Evolutionary conservation across 108 stramenopile species (phyloP).

Genomic region (Chaetoceros muelleri): DNA sequence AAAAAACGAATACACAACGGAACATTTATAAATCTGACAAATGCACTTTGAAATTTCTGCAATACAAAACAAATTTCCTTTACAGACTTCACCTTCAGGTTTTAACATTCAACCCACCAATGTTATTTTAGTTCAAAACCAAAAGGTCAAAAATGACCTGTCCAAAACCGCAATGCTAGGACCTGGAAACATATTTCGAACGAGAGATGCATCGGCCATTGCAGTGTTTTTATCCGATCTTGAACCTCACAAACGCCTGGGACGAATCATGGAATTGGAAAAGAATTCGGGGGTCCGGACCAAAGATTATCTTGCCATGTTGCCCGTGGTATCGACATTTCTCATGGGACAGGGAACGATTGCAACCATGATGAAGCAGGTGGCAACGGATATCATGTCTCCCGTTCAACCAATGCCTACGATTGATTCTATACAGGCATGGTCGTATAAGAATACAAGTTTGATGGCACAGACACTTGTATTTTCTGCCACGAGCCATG

Average conservation of each 20-base stretch:
- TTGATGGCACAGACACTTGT: slow-evolving; percentile 46
- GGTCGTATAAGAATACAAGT: slow-evolving; percentile 65
- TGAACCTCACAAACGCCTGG: slow-evolving; percentile 52
- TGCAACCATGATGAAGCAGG: slow-evolving; percentile 48
- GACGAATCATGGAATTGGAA: slow-evolving; percentile 55
- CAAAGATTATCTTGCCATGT: slow-evolving; percentile 45
- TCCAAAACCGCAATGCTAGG: slow-evolving; percentile 65
- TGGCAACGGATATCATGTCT: slow-evolving; percentile 35
- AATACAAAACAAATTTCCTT: neutral
- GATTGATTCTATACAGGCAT: slow-evolving; percentile 58
- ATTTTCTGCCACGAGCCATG: slow-evolving; percentile 53
- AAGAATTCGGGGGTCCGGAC: slow-evolving; percentile 24
- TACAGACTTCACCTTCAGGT: slow-evolving; percentile 65
- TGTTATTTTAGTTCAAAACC: slow-evolving; percentile 48
- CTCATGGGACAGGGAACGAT: slow-evolving; percentile 62
- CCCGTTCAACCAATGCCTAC: slow-evolving; percentile 58
- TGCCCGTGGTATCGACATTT: slow-evolving; percentile 57
- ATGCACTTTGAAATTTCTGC: neutral
- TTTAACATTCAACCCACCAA: slow-evolving; percentile 85
- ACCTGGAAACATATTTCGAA: slow-evolving; percentile 60
- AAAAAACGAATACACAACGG: neutral
- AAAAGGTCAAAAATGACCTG: slow-evolving; percentile 33
- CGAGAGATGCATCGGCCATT: slow-evolving; percentile 50
- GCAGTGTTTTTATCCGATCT: slow-evolving; percentile 71
- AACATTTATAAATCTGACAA: neutral